A percentile compares a stretch with the other conserved stretches of the same genome.
These are phyloP conservation scores for Emergomyces pasteurianus DNA, from an alignment of 2,329 filamentous ascomycete species.

Conservation along the genomic window DNA sequence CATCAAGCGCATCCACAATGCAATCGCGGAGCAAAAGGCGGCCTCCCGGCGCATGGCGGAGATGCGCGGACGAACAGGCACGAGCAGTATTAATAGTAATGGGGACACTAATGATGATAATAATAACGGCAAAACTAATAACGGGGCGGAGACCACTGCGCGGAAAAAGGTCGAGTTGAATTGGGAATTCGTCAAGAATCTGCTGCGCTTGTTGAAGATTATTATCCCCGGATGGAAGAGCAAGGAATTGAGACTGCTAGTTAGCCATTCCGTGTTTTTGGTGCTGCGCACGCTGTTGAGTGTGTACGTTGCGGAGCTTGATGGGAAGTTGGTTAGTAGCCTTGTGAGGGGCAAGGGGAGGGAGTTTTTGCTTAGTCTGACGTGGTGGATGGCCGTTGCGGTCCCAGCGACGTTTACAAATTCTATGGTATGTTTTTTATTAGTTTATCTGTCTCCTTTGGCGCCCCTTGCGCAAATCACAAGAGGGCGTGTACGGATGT, in stretches of 20 bases:
- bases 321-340: conserved; percentile 83
- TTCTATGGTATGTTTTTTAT: conserved; percentile 61
- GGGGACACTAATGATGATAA: background rate
- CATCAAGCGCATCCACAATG: conserved; percentile 77
- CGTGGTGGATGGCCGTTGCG: conserved; percentile 98
- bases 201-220: conserved; percentile 69
- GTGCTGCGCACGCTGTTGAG: conserved; percentile 85
- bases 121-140: conserved; percentile 16
- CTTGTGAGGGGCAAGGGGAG: conserved; percentile 82
- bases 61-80: conserved; percentile 42
- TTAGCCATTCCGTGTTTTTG: conserved; percentile 88
- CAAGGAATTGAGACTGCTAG: conserved; percentile 72
- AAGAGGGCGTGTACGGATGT: background rate
- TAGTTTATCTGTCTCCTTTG: background rate
- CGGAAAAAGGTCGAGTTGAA: conserved; percentile 85
- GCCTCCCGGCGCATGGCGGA: conserved; percentile 59
- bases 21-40: conserved; percentile 85
- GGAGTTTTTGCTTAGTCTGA: conserved; percentile 75
- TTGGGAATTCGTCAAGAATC: conserved; percentile 67
- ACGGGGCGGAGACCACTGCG: conserved; percentile 18
- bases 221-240: conserved; percentile 83
- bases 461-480: background rate
- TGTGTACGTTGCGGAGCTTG: conserved; percentile 89
- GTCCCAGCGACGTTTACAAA: conserved; percentile 96
- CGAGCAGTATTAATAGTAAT: conserved; percentile 19